Evolutionary conservation across 208 protist species (phyloP).

Genomic region (Leishmania amazonensis): DNA sequence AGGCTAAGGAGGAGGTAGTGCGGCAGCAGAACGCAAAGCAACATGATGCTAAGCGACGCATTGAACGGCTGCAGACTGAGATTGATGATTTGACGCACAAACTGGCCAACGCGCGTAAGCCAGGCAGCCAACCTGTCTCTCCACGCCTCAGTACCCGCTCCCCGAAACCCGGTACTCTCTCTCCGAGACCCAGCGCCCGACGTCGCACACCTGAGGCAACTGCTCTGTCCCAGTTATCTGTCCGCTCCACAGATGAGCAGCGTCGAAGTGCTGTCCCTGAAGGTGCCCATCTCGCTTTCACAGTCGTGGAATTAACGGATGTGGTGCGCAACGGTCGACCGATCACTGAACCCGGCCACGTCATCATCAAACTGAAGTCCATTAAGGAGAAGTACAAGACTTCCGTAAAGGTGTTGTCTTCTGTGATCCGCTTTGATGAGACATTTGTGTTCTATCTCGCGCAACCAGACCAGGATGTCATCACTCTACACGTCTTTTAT

Average conservation of each 20-base stretch:
- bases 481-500: constrained; percentile 89
- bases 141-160: constrained; percentile 16
- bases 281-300: constrained; percentile 82
- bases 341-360: constrained; percentile 75
- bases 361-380: constrained; percentile 89
- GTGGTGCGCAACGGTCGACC: constrained; percentile 60
- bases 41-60: constrained; percentile 18
- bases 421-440: constrained; percentile 81
- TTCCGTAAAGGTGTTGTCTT: constrained; percentile 69
- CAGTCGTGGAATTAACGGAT: constrained; percentile 73
- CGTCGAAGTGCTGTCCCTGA: constrained; percentile 65
- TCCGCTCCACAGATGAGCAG: constrained; percentile 52
- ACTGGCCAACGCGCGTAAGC: constrained; percentile 11
- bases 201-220: constrained; percentile 24
- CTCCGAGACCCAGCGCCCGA: constrained; percentile 24
- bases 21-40: constrained; percentile 25
- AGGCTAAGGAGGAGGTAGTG: constrained; percentile 33
- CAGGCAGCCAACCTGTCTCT: constrained; percentile 8
- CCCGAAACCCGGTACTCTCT: constrained; percentile 9
- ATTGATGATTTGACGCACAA: constrained; percentile 24
- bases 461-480: constrained; percentile 89
- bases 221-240: constrained; percentile 51
- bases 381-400: constrained; percentile 93
- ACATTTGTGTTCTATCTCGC: constrained; percentile 89
- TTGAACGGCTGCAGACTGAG: constrained; percentile 26